Evolutionary conservation across 1,284 basidiomycete genomes (phyloP), one percentile per base, ranked within the genome.

Genomic region (Cystobasidium pallidum): DNA sequence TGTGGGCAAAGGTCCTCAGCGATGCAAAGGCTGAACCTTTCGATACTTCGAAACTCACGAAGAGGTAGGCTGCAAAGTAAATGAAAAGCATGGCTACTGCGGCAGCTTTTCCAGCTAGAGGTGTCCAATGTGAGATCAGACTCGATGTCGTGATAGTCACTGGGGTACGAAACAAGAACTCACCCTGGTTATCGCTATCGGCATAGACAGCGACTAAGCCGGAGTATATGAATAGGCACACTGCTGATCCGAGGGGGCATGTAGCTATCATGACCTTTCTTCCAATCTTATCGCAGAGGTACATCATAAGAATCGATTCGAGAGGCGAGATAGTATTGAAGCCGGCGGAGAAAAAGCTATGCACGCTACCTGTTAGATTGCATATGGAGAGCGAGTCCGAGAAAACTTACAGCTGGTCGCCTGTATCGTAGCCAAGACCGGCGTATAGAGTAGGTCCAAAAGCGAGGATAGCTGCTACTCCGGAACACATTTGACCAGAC

Each of bases 231-330:
- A 51, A 51, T n/a, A 51, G 21, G 24, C 47, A 51, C 10, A 51
- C 47, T 7, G 47, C 47, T n/a, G 47, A 51, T 19, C 47, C 47
- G 7, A 51, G 24, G 7, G 47, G 47, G 21, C 47, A 51, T n/a
- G 47, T 51, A 51, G 47, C 47, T n/a, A 51, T 51, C 47, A 51
- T 51, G 47, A 51, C 47, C 24, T 51, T 51, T 51, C 47, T 19
- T 8, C 47, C 47, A n/a, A 51, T 51, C 7, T 24, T 19, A n/a
- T 51, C 47, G 24, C 15, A 19, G 6, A 51, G 47, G 47, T 51
- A 51, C 47, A 51, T 51, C 47, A 51, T 51, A 7, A 51, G 19
- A n/a, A 51, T 7, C 6, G 47, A 51, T n/a, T 51, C 47, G 19
- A 51, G 47, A 24, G 47, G 47, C 6, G 47, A 51, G 19, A 51